Evolutionary conservation across 139 green algal genomes (phyloP).

Genomic region (Diplosphaera chodatii): DNA sequence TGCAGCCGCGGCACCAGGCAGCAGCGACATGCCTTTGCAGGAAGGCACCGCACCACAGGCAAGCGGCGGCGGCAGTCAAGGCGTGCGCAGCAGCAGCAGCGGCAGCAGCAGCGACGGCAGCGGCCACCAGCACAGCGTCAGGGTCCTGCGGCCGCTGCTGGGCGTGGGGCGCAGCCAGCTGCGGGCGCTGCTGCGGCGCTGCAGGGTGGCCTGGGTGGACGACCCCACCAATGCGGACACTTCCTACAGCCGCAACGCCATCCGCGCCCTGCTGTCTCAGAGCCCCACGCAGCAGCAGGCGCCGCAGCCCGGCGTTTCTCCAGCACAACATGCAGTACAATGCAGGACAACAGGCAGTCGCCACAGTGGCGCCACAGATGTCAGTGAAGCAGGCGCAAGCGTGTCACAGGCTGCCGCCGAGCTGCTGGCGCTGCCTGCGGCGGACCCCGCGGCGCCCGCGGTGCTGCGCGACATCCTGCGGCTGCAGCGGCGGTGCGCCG

Average conservation of each 20-base stretch:
- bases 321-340: too few relatives aligned
- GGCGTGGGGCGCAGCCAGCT: conserved; percentile 7
- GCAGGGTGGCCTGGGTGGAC: not conserved
- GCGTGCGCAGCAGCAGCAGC: not conserved
- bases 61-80: too few relatives aligned
- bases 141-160: conserved; percentile 6
- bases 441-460: not conserved
- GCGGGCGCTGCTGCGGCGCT: not conserved
- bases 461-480: not conserved
- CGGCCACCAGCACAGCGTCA: not conserved
- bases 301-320: too few relatives aligned
- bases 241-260: not conserved
- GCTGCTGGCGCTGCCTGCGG: too few relatives aligned
- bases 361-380: too few relatives aligned
- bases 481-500: not conserved
- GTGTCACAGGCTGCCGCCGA: too few relatives aligned
- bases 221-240: conserved; percentile 11
- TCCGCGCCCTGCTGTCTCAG: conserved; percentile 6
- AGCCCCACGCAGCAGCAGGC: too few relatives aligned
- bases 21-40: too few relatives aligned
- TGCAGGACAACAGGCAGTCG: too few relatives aligned
- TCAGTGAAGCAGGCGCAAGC: too few relatives aligned
- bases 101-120: not conserved
- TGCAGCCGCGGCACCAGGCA: too few relatives aligned
- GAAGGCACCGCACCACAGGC: too few relatives aligned